Percentiles rank a stretch among this genome's conserved stretches.
These are phyloP conservation scores for Adiantum capillusveneris DNA, from an alignment of 75 land plant species.

Conservation along the genomic window DNA sequence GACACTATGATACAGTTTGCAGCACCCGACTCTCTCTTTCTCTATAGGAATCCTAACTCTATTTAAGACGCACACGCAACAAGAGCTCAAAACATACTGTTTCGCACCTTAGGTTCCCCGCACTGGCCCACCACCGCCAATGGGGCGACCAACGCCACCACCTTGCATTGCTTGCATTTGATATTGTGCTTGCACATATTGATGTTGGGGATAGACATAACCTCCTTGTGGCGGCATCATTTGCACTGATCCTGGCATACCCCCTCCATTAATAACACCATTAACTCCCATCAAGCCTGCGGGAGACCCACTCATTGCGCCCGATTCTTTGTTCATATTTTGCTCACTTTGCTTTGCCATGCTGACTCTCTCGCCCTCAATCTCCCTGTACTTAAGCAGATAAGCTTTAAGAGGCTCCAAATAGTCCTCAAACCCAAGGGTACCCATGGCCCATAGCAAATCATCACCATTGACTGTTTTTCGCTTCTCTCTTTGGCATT, in stretches of 20 bases:
- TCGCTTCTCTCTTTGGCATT: constrained; percentile 67
- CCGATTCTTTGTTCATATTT: constrained; percentile 15
- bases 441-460: constrained; percentile 71
- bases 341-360: constrained; percentile 27
- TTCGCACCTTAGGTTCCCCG: no score
- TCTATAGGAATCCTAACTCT: no score
- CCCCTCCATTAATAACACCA: constrained; percentile 11
- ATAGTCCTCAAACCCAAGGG: constrained; percentile 70
- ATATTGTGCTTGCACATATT: constrained; percentile 16
- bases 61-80: no score
- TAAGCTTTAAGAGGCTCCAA: constrained; percentile 62
- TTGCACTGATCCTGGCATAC: constrained; percentile 1
- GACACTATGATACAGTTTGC: no score
- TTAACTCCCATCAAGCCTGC: background rate
- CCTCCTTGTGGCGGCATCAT: constrained; percentile 3
- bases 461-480: constrained; percentile 77
- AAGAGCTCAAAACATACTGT: no score
- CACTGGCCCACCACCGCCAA: no score
- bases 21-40: no score
- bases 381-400: constrained; percentile 54
- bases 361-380: constrained; percentile 29
- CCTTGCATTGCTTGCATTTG: constrained; percentile 12
- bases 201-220: constrained; percentile 13
- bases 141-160: no score
- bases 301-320: no score